Conservation (phyloP, 306 rosid genomes). For the Acmispon strigosus region DNA sequence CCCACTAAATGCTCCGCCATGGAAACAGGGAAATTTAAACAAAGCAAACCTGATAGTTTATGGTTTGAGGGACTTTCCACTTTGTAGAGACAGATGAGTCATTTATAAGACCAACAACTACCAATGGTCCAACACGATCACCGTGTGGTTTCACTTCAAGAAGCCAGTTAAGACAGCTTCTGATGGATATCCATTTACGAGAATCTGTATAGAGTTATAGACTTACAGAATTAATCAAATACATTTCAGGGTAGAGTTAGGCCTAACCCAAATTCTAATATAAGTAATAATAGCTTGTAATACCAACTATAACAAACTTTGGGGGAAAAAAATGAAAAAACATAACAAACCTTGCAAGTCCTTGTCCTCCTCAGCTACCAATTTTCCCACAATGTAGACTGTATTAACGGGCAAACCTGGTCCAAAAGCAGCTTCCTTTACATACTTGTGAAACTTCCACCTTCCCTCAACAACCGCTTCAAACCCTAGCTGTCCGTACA, state of each 20-base stretch:
- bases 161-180: constrained; percentile 61
- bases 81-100: constrained; percentile 34
- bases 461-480: constrained; percentile 31
- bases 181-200: constrained; percentile 60
- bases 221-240: neutral
- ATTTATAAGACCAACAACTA: constrained; percentile 51
- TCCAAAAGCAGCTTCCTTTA: constrained; percentile 80
- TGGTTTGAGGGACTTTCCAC: constrained; percentile 36
- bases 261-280: too few relatives aligned
- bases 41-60: constrained; percentile 53
- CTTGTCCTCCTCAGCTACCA: constrained; percentile 21
- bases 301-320: too few relatives aligned
- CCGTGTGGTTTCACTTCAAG: constrained; percentile 48
- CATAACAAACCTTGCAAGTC: constrained; percentile 39
- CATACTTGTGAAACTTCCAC: constrained; percentile 60
- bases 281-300: too few relatives aligned
- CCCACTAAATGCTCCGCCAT: constrained; percentile 2
- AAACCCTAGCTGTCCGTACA: constrained; percentile 40
- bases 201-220: constrained; percentile 32
- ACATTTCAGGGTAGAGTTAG: too few relatives aligned
- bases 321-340: too few relatives aligned
- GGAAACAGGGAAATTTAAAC: constrained; percentile 11
- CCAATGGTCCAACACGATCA: constrained; percentile 63
- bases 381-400: constrained; percentile 48
- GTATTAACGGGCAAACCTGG: constrained; percentile 58